These are phyloP conservation scores for Colletotrichum orchidophilum DNA, from an alignment of 2,329 filamentous ascomycete species.

Conservation along the genomic window DNA sequence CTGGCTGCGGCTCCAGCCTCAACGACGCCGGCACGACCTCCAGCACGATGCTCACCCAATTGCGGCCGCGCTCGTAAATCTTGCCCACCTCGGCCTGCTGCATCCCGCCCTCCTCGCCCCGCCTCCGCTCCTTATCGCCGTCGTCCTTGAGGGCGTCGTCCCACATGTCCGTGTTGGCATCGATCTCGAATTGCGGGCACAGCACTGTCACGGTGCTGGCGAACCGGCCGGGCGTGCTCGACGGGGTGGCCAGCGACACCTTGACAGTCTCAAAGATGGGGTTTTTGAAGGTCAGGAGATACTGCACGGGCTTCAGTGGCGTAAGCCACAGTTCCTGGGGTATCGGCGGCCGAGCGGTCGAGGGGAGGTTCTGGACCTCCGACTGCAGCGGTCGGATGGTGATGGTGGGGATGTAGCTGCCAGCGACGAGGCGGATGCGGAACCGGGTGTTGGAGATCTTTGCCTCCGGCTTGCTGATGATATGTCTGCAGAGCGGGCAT, in stretches of 20 bases:
- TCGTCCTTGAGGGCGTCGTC: constrained; percentile 83
- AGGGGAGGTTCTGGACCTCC: constrained; percentile 37
- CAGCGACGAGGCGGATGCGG: constrained; percentile 89
- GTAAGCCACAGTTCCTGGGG: constrained; percentile 55
- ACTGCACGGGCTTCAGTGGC: constrained; percentile 75
- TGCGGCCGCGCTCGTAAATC: constrained; percentile 93
- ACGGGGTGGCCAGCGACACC: constrained; percentile 87
- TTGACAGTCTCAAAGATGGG: constrained; percentile 92
- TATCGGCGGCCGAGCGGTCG: constrained; percentile 40
- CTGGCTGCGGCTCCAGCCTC: constrained; percentile 46
- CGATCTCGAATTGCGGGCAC: constrained; percentile 93
- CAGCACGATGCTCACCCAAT: constrained; percentile 94
- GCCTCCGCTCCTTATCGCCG: constrained; percentile 48
- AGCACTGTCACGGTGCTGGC: constrained; percentile 87
- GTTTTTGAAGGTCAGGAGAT: constrained; percentile 90
- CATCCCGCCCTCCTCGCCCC: constrained; percentile 51
- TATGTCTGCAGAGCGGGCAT: constrained; percentile 91
- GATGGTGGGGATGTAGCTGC: constrained; percentile 87
- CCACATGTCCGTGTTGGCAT: constrained; percentile 87
- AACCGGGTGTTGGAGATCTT: constrained; percentile 91
- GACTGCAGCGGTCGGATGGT: constrained; percentile 71
- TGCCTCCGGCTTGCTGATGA: constrained; percentile 91
- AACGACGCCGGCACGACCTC: constrained; percentile 80
- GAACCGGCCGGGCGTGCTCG: constrained; percentile 79
- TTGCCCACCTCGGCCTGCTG: constrained; percentile 86